phyloP scores from a whole-genome alignment of 2,329 filamentous ascomycete species.

The Cladosporium cucumerinum region DNA sequence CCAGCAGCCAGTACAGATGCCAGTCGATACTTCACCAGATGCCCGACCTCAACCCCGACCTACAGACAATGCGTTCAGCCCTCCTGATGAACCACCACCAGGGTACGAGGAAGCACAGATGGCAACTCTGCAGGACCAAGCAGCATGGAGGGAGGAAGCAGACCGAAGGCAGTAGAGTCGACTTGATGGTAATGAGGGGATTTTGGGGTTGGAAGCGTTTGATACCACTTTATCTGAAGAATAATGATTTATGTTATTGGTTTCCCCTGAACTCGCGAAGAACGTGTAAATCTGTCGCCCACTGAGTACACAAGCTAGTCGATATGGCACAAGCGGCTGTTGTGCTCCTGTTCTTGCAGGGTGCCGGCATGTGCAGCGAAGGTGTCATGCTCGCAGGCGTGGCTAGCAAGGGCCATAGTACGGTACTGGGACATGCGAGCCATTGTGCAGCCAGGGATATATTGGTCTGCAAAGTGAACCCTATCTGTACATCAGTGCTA shows the following conservation, averaged over 20 bases:
- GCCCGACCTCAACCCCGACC: slow-evolving; percentile 21
- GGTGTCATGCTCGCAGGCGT: background rate
- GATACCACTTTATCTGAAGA: slow-evolving; percentile 9
- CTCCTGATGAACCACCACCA: slow-evolving; percentile 75
- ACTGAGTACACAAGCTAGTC: background rate
- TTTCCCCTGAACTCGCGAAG: background rate
- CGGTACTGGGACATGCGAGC: background rate
- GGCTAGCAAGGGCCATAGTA: background rate
- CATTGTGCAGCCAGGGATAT: background rate
- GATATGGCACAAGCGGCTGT: background rate
- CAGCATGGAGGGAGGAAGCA: slow-evolving; percentile 52
- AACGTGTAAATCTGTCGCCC: background rate
- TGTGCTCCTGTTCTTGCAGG: background rate
- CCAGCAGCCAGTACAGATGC: slow-evolving; percentile 20
- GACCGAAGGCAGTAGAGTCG: slow-evolving; percentile 5
- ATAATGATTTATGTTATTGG: background rate
- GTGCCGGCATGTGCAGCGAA: background rate
- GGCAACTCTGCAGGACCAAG: slow-evolving; percentile 69
- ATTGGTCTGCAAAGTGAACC: background rate
- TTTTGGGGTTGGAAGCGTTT: background rate
- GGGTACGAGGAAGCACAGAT: slow-evolving; percentile 90
- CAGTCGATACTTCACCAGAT: slow-evolving; percentile 25
- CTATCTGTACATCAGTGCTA: background rate
- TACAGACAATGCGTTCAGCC: slow-evolving; percentile 39
- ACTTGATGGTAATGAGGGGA: background rate